These are phyloP conservation scores for Senna tora DNA, from an alignment of 306 rosid genomes.

Conservation along the genomic window DNA sequence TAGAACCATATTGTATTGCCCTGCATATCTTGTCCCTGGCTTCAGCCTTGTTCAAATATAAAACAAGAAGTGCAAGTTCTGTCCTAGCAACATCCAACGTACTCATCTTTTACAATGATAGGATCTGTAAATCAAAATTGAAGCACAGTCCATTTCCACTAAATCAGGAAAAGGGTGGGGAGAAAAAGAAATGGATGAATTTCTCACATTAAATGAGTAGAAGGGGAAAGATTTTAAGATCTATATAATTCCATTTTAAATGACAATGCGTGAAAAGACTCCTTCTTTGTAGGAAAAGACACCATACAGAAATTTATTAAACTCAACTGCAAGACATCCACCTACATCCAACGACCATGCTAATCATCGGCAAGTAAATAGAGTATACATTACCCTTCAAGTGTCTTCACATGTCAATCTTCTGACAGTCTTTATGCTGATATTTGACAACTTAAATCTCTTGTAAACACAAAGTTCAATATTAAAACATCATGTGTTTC, in stretches of 20 bases:
- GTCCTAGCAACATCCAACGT: conserved; percentile 89
- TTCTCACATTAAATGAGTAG: not conserved
- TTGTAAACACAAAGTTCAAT: not conserved
- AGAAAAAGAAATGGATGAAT: not conserved
- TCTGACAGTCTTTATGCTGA: not conserved
- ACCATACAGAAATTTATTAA: not conserved
- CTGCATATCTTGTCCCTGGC: conserved; percentile 99
- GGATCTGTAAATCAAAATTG: conserved; percentile 29
- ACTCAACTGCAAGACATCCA: not conserved
- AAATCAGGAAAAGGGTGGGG: conserved; percentile 4
- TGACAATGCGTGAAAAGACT: not conserved
- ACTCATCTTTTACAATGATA: conserved; percentile 66
- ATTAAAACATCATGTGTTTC: not conserved
- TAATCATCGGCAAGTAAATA: not conserved
- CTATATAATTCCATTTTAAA: not conserved
- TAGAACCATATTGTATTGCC: conserved; percentile 97
- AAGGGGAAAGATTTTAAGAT: not conserved
- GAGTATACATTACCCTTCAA: not conserved
- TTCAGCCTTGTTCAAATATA: conserved; percentile 95
- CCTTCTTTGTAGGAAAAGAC: not conserved
- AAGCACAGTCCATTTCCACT: conserved; percentile 24
- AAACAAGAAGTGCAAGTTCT: conserved; percentile 83
- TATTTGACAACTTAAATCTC: not conserved
- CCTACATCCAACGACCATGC: not conserved
- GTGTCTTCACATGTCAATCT: not conserved